Conservation (phyloP, 164 flowering plant species). For the Warburgia ugandensis region DNA sequence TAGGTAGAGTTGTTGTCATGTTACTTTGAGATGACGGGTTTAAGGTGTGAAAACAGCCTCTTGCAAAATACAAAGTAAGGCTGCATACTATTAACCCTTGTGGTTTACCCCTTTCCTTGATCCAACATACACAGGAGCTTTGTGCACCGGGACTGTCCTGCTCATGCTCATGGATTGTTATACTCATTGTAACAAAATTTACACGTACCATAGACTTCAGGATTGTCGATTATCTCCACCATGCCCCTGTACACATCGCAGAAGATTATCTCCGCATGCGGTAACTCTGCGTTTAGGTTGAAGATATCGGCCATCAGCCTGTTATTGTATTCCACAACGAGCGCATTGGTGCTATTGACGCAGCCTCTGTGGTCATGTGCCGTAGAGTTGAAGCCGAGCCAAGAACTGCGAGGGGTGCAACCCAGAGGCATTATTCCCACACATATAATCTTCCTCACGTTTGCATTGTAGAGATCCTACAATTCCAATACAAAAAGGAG, state of each 20-base stretch:
- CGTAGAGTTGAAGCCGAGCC: conserved; percentile 16
- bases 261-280: conserved; percentile 38
- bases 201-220: conserved; percentile 34
- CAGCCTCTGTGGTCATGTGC: conserved; percentile 18
- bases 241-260: conserved; percentile 61
- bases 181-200: too few relatives aligned
- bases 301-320: conserved; percentile 31
- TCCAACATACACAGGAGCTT: too few relatives aligned
- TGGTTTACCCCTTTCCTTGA: too few relatives aligned
- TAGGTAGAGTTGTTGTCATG: background rate
- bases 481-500: background rate
- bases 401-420: conserved; percentile 43
- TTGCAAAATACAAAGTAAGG: background rate
- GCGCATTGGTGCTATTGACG: conserved; percentile 32
- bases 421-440: conserved; percentile 62
- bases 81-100: too few relatives aligned
- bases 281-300: conserved; percentile 29
- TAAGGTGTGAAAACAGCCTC: background rate
- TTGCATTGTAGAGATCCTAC: conserved; percentile 37
- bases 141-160: too few relatives aligned
- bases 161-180: too few relatives aligned
- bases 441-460: conserved; percentile 43
- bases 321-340: conserved; percentile 37
- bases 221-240: conserved; percentile 40
- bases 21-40: background rate